Evolutionary conservation across 192 early-diverging fungal species (phyloP).

Genomic region (Coemansia sp.): DNA sequence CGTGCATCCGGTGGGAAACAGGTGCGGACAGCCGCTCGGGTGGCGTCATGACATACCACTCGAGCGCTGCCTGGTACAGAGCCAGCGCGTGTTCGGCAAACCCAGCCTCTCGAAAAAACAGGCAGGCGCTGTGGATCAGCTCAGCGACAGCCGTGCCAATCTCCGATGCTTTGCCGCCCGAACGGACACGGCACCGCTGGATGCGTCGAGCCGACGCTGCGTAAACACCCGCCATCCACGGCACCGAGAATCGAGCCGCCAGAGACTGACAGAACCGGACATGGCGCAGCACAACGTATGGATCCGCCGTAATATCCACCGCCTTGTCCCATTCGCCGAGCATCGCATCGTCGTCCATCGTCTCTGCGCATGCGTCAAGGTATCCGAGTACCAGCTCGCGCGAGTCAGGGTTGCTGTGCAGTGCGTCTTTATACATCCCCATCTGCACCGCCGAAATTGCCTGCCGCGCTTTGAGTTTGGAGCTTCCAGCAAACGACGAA

Average conservation of each 20-base stretch:
- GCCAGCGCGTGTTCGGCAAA: conserved; percentile 18
- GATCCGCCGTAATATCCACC: conserved; percentile 2
- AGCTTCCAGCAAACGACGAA: conserved; percentile 5
- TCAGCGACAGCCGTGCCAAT: conserved; percentile 6
- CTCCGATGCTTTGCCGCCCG: background rate
- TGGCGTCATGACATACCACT: conserved; percentile 31
- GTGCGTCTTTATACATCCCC: conserved; percentile 17
- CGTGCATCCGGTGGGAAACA: conserved; percentile 8
- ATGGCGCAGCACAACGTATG: conserved; percentile 8
- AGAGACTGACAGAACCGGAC: conserved; percentile 18
- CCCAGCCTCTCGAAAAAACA: conserved; percentile 30
- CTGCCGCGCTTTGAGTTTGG: conserved; percentile 4
- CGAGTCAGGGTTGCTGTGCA: conserved; percentile 12
- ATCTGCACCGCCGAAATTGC: conserved; percentile 20
- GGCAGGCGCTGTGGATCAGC: conserved; percentile 21
- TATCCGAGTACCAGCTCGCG: conserved; percentile 18
- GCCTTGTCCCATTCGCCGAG: conserved; percentile 16
- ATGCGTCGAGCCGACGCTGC: conserved; percentile 9
- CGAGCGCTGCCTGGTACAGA: conserved; percentile 29
- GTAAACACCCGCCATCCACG: conserved; percentile 13
- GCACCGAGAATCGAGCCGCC: conserved; percentile 12
- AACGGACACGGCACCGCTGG: conserved; percentile 1
- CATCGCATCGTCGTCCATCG: conserved; percentile 11
- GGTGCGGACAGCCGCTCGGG: background rate
- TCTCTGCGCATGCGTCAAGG: conserved; percentile 13